Evolutionary conservation across 1,139 yeast species (phyloP).

Genomic region (Blastobotrys indianensis): DNA sequence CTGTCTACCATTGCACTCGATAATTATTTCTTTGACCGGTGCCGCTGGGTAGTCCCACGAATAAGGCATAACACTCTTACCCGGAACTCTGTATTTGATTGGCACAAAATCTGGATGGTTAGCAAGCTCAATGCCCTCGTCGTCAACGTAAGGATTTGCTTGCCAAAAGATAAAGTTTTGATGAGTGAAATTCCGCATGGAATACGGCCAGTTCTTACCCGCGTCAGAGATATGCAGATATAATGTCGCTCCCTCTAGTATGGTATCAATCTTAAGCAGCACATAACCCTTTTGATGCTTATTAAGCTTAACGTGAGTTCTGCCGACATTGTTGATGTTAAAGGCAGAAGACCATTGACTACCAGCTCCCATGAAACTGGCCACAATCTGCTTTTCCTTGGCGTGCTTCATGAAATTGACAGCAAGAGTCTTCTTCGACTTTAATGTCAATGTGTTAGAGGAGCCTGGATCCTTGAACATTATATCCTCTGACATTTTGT

Average conservation of each 20-base stretch:
- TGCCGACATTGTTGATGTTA: constrained; percentile 76
- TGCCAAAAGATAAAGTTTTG: constrained; percentile 81
- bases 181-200: constrained; percentile 83
- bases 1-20: constrained; percentile 64
- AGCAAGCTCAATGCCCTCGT: constrained; percentile 51
- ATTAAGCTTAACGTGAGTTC: constrained; percentile 63
- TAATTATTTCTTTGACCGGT: constrained; percentile 66
- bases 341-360: constrained; percentile 87
- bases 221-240: constrained; percentile 73
- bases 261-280: constrained; percentile 63
- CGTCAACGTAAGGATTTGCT: constrained; percentile 72
- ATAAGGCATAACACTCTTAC: constrained; percentile 94
- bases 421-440: constrained; percentile 51
- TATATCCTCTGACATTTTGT: constrained; percentile 51
- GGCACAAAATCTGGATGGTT: constrained; percentile 35
- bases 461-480: constrained; percentile 60
- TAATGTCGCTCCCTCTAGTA: constrained; percentile 74
- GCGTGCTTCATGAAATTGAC: constrained; percentile 53
- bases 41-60: constrained; percentile 98
- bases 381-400: constrained; percentile 47
- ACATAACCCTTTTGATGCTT: constrained; percentile 60
- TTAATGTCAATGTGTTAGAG: constrained; percentile 32
- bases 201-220: constrained; percentile 82
- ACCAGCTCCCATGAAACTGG: constrained; percentile 54
- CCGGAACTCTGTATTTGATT: constrained; percentile 72